These are phyloP conservation scores for Halophytophthora polymorphica DNA, from an alignment of 352 stramenopile species.

Conservation along the genomic window DNA sequence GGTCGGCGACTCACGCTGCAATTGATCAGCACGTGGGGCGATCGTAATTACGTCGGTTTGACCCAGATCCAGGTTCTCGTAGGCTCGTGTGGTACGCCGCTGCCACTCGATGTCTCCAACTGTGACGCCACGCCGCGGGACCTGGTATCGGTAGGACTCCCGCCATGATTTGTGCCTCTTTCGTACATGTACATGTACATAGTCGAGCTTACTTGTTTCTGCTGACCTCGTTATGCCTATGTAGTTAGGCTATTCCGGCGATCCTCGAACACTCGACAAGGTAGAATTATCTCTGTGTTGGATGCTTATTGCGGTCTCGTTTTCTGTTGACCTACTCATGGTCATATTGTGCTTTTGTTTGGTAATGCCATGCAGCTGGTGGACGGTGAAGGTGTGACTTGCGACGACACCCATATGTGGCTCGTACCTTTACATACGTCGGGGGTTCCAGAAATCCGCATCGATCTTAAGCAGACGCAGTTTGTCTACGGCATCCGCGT, in stretches of 20 bases:
- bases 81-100: slow-evolving; percentile 31
- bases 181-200: slow-evolving; percentile 1
- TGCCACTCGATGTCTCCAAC: slow-evolving; percentile 40
- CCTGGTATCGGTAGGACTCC: slow-evolving; percentile 48
- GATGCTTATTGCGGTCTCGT: not conserved
- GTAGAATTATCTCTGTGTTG: slow-evolving; percentile 15
- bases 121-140: slow-evolving; percentile 66
- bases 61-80: slow-evolving; percentile 73
- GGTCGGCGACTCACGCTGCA: slow-evolving; percentile 54
- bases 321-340: not conserved
- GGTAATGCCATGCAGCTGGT: slow-evolving; percentile 44
- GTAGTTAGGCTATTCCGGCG: slow-evolving; percentile 67
- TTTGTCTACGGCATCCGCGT: slow-evolving; percentile 60
- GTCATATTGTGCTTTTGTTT: not conserved
- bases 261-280: slow-evolving; percentile 88
- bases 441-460: slow-evolving; percentile 37
- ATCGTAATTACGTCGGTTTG: slow-evolving; percentile 83
- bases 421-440: slow-evolving; percentile 60
- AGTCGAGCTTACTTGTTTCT: not conserved
- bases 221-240: slow-evolving; percentile 1
- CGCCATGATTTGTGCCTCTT: not conserved
- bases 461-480: slow-evolving; percentile 57
- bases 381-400: slow-evolving; percentile 77
- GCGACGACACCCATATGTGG: slow-evolving; percentile 90
- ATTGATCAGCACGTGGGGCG: slow-evolving; percentile 70